These are phyloP conservation scores for Obba rivulosa DNA, from an alignment of 768 basidiomycete species.

Conservation along the genomic window DNA sequence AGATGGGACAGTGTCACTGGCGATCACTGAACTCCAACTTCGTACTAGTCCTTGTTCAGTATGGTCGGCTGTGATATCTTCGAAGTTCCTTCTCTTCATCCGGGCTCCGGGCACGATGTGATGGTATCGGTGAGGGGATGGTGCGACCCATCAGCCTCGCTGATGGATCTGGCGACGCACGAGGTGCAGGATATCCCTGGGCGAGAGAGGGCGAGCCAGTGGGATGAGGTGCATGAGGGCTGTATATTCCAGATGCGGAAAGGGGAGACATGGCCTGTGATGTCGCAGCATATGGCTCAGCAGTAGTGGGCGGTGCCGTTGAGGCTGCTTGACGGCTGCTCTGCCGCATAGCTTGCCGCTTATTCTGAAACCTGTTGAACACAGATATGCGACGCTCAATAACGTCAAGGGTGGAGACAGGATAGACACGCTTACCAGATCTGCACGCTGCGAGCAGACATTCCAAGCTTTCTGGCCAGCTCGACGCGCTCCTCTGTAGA, in stretches of 20 bases:
- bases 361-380: constrained; percentile 75
- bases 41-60: not conserved
- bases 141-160: constrained; percentile 7
- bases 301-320: constrained; percentile 28
- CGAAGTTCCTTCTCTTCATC: constrained; percentile 12
- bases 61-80: constrained; percentile 10
- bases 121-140: constrained; percentile 18
- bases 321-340: constrained; percentile 60
- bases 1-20: no score
- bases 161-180: constrained; percentile 4
- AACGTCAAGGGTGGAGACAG: constrained; percentile 1
- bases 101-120: constrained; percentile 19
- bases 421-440: constrained; percentile 57
- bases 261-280: constrained; percentile 13
- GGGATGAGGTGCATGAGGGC: constrained; percentile 3
- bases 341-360: constrained; percentile 78
- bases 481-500: constrained; percentile 82
- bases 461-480: constrained; percentile 70
- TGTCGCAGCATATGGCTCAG: constrained; percentile 17
- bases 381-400: constrained; percentile 17
- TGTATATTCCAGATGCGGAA: constrained; percentile 4
- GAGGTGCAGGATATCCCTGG: constrained; percentile 10
- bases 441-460: constrained; percentile 82
- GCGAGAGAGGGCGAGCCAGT: constrained; percentile 12
- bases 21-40: no score